A percentile compares a stretch with the other conserved stretches of the same genome.
phyloP scores from a whole-genome alignment of 768 basidiomycete genomes.

The Mycena alexandri region DNA sequence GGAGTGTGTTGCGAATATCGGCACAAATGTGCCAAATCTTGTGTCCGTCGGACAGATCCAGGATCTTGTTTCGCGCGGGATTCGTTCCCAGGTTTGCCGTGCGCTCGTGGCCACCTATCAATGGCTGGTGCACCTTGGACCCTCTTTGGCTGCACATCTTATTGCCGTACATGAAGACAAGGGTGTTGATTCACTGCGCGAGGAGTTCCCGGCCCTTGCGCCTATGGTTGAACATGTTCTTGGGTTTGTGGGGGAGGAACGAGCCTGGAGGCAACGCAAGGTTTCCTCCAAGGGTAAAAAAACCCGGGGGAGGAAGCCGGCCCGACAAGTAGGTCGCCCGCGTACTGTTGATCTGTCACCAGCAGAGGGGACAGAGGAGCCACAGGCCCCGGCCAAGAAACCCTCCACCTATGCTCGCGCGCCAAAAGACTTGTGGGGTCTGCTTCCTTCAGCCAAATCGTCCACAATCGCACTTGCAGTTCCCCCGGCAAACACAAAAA shows the following conservation, averaged over 20 bases:
- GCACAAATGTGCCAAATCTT: not conserved
- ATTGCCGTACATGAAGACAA: not conserved
- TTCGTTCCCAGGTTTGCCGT: not conserved
- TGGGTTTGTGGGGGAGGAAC: not conserved
- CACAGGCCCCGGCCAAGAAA: too few species aligned
- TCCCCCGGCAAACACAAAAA: not conserved
- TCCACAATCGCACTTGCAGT: not conserved
- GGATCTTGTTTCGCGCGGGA: not conserved
- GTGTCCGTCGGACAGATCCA: not conserved
- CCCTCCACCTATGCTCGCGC: too few species aligned
- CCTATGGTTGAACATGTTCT: not conserved
- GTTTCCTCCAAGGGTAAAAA: not conserved
- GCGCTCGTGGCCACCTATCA: not conserved
- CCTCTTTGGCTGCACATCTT: conserved; percentile 8
- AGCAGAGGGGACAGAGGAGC: too few species aligned
- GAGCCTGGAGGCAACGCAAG: not conserved
- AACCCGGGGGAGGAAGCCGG: not conserved
- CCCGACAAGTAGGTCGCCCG: too few species aligned
- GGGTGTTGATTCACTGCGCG: not conserved
- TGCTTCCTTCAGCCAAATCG: too few species aligned
- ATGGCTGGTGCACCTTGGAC: conserved; percentile 12
- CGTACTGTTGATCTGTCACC: too few species aligned
- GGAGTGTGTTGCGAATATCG: conserved; percentile 3
- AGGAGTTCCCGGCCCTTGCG: not conserved
- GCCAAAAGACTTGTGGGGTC: too few species aligned